Evolutionary conservation across 305 asterid species (phyloP), one percentile per base, ranked within the genome.

Genomic region (Fraxinus xanthoxyloides): DNA sequence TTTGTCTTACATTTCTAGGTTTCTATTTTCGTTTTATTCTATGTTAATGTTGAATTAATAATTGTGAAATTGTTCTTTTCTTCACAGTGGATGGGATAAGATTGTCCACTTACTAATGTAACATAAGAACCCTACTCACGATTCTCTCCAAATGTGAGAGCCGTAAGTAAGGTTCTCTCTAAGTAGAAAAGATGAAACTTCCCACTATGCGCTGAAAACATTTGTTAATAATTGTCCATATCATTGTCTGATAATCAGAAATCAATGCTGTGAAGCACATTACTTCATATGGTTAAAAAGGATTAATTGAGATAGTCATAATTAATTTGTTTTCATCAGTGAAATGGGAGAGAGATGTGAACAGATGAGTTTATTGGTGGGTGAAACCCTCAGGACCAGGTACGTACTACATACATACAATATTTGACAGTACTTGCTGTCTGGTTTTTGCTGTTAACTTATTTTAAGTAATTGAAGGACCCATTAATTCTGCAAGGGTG

Each of bases 311-410:
- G 73, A 72, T 77, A 19, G 77, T 8, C 63, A 5, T 34, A 34
- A 43, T 72, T 34, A 56, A 70, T 70, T 72, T 40, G 23, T 56
- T 81, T 59, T 5, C 48, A 63, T 81, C 35, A 75, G 43, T 63
- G 28, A 70, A 67, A 48, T 40, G 82, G 76, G 72, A 80, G 80
- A 63, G 85, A 63, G 85, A 81, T 46, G 85, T 83, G 70, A 61
- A 61, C 15, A 7, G 13, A 61, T 61, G 30, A 61, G 70, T 61
- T 59, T 8, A 59, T 59, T 59, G 10, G 79, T 70, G 77, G 80
- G 78, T 70, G 74, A 59, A 31, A 24, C 63, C 34, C 28, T 59
- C 32, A 21, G 87, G 89, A 79, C 84, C 81, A 85, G 26, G 70
- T 67, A 77, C 78, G 81, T 87, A 80, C 87, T 87, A 81, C 32